phyloP scores from a whole-genome alignment of 202 grass and related monocot genomes.

The Saccharum hybrid region DNA sequence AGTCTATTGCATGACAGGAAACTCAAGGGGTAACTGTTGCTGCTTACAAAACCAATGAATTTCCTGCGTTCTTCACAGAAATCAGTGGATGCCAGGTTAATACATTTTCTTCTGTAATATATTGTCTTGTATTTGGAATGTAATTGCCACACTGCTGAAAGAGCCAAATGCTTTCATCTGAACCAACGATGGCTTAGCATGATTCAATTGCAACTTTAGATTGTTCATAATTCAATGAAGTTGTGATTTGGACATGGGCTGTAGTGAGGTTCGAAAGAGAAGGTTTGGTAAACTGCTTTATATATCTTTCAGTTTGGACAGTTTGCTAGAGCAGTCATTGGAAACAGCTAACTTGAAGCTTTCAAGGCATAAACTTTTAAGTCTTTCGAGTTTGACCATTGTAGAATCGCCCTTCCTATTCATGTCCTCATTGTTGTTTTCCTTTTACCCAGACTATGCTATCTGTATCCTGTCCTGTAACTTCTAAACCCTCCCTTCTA shows the following conservation, averaged over 20 bases:
- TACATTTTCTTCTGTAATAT: conserved; percentile 31
- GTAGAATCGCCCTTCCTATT: background rate
- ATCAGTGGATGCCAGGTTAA: conserved; percentile 84
- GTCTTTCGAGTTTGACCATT: background rate
- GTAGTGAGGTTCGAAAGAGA: background rate
- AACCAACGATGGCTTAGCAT: background rate
- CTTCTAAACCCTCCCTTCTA: background rate
- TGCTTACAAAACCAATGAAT: conserved; percentile 81
- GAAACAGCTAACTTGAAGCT: background rate
- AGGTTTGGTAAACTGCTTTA: background rate
- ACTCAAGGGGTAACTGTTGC: conserved; percentile 93
- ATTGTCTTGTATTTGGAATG: background rate
- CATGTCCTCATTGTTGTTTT: background rate
- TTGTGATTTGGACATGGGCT: background rate
- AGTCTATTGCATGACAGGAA: conserved; percentile 61
- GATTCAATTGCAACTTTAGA: background rate
- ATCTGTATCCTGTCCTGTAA: background rate
- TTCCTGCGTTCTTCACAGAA: conserved; percentile 92
- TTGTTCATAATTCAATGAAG: too few species aligned
- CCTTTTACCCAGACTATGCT: background rate
- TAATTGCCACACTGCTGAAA: background rate
- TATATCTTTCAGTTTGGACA: background rate
- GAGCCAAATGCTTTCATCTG: background rate
- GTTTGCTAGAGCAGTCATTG: background rate
- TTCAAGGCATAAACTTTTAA: background rate